Base-by-base conservation (phyloP, 345 rosid genomes). In the Lepidium africanum region DNA sequence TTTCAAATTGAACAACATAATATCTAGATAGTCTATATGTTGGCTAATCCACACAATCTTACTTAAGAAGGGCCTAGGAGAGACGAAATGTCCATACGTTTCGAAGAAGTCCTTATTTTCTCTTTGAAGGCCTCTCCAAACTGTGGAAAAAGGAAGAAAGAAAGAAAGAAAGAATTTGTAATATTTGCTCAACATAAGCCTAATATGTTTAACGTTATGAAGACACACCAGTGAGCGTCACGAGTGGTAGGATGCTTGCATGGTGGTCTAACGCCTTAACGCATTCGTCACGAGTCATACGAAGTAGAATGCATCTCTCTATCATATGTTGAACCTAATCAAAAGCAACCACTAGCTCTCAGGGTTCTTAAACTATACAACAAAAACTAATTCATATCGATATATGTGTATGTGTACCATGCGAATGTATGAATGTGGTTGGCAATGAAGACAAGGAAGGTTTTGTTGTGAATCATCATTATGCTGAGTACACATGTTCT, bases 251-350 rank as follows among this genome's bases (percentile, higher is more conserved):
- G 76, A 91, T 76, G 41, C 72, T 73, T 39, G 96, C 96, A 72
- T 83, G 89, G 2, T 77, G 66, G 12, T 78, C 85, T 17, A 88
- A 78, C 3, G 84, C 89, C 80, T 83, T 71, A 49, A 85, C 64
- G 74, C 97, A 91, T 75, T 86, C 91, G 14, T 87, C 90, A 75
- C 75, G 84, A 80, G 67, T 85, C 97, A 91, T 81, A 56, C 67
- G 86, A 48, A 86, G 91, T 13, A 88, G 45, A 78, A 88, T 72
- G 73, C 97, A 91, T 69, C 87, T 85, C 82, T 88, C 97, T 70
- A 91, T 91, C 51, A 91, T 84, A 74, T 85, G 85, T 42, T 88
- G 97, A 61, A 91, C 96, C 95, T 91, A 82, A 33, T 39, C 19
- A 59, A 0, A 59, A 16, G 5, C 57, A 37, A 30, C 25, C 50